Evolutionary conservation across 2,329 filamentous ascomycete species (phyloP), one percentile per base, ranked within the genome.

Genomic region (Sarocladium strictum): DNA sequence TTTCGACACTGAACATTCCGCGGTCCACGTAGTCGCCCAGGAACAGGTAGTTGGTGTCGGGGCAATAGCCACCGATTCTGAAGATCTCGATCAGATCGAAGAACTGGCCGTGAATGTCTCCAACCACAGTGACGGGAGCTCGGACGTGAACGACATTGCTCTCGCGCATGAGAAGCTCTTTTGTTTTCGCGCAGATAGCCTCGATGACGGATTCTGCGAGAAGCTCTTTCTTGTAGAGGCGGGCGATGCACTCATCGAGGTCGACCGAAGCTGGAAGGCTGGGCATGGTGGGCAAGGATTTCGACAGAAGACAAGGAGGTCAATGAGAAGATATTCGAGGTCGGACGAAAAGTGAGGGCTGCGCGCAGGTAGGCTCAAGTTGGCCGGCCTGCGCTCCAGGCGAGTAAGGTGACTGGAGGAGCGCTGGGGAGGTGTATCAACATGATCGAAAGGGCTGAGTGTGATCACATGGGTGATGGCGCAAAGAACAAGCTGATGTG

Each of bases 71-170:
- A 56, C 94, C 94, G 65, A 99, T 99, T 72, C 91, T 91, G 76
- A 99, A 99, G 62, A 99, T 97, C 79, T 99, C 94, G 61, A 99
- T 94, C 75, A 99, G 84, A 71, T 99, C 94, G 72, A 93, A 97
- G 76, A 99, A 99, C 72, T 99, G 94, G 56, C 94, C 94, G 71
- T 99, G 94, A 62, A 99, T 99, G 70, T 99, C 94, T 61, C 94
- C 94, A 37, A 99, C 94, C 10, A 99, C 94, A 15, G 94, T 99
- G 56, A 99, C 90, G 2, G 94, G 94, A 29, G 94, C 92, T 63
- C 85, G 85, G 59, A 99, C 95, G 71, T 99, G 94, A 57, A 99
- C 94, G 59, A 99, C 94, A 74, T 99, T 99, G 81, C 93, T 97
- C 83, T 99, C 94, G 69, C 95, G 93, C 94, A 99, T 99, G 63